Conservation (phyloP, 371 early-diverging fungal species). For the Haplosporangium sp. region DNA sequence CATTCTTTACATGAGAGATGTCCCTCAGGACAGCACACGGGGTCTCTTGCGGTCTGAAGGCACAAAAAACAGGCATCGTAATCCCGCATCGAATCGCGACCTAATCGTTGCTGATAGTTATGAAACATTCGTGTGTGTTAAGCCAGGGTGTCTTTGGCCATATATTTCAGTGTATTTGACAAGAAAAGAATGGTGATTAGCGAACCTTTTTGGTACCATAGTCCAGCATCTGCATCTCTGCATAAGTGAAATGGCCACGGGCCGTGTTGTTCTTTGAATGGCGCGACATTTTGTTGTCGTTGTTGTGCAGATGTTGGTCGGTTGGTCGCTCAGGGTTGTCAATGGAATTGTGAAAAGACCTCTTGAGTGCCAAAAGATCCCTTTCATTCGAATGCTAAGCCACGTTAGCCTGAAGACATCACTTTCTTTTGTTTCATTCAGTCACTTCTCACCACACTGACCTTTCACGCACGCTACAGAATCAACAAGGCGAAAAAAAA, state of each 20-base stretch:
- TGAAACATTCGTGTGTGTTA: not conserved
- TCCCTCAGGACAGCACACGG: conserved; percentile 83
- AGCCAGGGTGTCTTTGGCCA: not conserved
- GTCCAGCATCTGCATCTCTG: conserved; percentile 85
- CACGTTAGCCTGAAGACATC: not conserved
- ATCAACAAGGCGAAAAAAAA: not conserved
- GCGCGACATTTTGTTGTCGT: conserved; percentile 73
- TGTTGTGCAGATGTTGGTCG: not conserved
- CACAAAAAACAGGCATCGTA: conserved; percentile 94
- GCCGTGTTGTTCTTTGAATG: conserved; percentile 98
- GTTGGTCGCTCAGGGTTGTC: too few relatives aligned
- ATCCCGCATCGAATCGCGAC: conserved; percentile 86
- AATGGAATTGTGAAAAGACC: too few relatives aligned
- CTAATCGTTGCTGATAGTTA: conserved; percentile 76
- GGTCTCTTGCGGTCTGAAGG: conserved; percentile 86
- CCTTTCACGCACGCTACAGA: not conserved
- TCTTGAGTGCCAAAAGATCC: too few relatives aligned
- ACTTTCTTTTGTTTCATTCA: not conserved
- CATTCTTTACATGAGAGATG: conserved; percentile 93
- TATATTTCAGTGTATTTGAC: too few relatives aligned
- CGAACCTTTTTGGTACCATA: conserved; percentile 92
- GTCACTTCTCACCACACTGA: not conserved
- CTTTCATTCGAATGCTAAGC: not conserved
- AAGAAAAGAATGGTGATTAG: not conserved
- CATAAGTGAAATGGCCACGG: conserved; percentile 93